Evolutionary conservation across 2,329 filamentous ascomycete genomes (phyloP).

Genomic region (Phialocephala subalpina): DNA sequence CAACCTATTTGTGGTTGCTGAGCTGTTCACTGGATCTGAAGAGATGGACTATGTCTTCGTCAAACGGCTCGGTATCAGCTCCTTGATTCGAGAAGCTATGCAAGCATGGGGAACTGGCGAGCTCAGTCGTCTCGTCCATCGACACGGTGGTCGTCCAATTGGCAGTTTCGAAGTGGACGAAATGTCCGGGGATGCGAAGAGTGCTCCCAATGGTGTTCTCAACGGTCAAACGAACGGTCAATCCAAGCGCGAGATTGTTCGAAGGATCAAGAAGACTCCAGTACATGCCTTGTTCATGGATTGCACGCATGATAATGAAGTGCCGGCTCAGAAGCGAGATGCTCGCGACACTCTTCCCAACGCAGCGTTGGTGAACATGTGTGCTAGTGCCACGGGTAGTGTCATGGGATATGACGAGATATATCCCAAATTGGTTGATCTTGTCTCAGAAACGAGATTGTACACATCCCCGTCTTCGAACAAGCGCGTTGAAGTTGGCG

Average conservation of each 20-base stretch:
- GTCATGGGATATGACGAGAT: conserved; percentile 99
- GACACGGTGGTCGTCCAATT: conserved; percentile 91
- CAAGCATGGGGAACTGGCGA: conserved; percentile 97
- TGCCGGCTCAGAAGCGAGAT: conserved; percentile 93
- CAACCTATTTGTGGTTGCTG: conserved; percentile 90
- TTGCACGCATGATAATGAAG: conserved; percentile 98
- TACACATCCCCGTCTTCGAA: conserved; percentile 83
- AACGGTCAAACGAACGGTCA: conserved; percentile 43
- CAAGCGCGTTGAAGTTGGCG: conserved; percentile 67
- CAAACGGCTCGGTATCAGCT: conserved; percentile 88
- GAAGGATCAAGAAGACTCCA: conserved; percentile 84
- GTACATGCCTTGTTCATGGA: conserved; percentile 98
- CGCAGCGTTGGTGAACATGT: conserved; percentile 94
- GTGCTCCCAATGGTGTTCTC: conserved; percentile 37
- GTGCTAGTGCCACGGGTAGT: conserved; percentile 90
- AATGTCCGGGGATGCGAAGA: conserved; percentile 68
- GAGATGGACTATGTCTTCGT: conserved; percentile 97
- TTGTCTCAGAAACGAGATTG: conserved; percentile 86
- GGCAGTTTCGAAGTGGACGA: conserved; percentile 97
- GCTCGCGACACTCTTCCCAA: conserved; percentile 94
- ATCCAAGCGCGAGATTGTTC: conserved; percentile 61
- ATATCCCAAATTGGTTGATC: conserved; percentile 90
- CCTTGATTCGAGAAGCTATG: conserved; percentile 96
- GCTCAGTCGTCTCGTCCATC: conserved; percentile 90
- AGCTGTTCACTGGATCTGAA: conserved; percentile 95